A percentile compares a stretch with the other conserved stretches of the same genome.
These are phyloP conservation scores for Truncatella angustata DNA, from an alignment of 2,329 filamentous ascomycete genomes.

Conservation along the genomic window DNA sequence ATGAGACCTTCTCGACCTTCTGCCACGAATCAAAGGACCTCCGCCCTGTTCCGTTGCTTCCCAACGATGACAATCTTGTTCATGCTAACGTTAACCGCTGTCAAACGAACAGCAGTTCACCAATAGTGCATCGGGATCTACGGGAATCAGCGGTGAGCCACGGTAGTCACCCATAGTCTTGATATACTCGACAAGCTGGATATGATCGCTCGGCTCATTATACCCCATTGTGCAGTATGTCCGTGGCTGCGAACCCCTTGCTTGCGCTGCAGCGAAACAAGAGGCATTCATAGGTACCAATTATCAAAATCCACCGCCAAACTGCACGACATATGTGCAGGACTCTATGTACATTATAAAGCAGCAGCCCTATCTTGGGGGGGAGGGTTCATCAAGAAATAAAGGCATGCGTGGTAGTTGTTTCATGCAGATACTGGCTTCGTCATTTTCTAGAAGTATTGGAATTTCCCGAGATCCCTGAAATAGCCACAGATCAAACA, in stretches of 20 bases:
- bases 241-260: too few relatives aligned
- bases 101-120: too few relatives aligned
- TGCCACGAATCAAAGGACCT: neutral
- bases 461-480: neutral
- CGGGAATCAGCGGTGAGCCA: neutral
- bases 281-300: too few relatives aligned
- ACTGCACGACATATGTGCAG: conserved; percentile 6
- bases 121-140: neutral
- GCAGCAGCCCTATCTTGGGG: neutral
- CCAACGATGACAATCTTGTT: too few relatives aligned
- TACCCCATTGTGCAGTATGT: too few relatives aligned
- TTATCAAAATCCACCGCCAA: neutral
- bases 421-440: conserved; percentile 9
- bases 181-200: too few relatives aligned
- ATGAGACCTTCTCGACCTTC: neutral
- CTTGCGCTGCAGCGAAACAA: too few relatives aligned
- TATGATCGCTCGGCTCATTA: too few relatives aligned
- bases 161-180: too few relatives aligned
- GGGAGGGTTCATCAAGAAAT: neutral
- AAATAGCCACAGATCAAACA: conserved; percentile 3
- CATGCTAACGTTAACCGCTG: too few relatives aligned
- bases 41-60: neutral
- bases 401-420: neutral
- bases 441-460: conserved; percentile 4
- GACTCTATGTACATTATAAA: neutral